phyloP scores from a whole-genome alignment of 139 green algal species.

The Micractinium sp. region DNA sequence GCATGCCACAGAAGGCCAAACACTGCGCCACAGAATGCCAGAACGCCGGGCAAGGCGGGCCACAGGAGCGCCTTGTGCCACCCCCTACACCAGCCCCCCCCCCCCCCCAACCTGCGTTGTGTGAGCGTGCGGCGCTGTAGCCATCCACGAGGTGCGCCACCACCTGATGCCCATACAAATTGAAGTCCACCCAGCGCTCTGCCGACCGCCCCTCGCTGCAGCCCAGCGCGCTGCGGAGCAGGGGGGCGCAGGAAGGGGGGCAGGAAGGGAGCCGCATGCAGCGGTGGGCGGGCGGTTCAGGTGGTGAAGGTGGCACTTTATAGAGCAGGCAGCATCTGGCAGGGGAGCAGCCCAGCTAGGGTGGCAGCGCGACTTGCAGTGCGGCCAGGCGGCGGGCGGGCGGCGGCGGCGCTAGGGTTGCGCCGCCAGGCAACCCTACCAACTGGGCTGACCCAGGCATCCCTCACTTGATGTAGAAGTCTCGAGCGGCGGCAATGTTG shows the following conservation, averaged over 20 bases:
- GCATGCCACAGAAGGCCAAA: background rate
- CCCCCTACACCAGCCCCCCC: background rate
- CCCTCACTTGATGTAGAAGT: slow-evolving; percentile 76
- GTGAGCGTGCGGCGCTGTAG: slow-evolving; percentile 60
- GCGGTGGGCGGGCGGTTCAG: background rate
- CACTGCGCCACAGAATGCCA: background rate
- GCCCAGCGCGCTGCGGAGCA: slow-evolving; percentile 57
- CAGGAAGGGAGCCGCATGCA: background rate
- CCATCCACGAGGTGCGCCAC: slow-evolving; percentile 76
- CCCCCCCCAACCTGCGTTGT: slow-evolving; percentile 12
- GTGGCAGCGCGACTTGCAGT: no score
- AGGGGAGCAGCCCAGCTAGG: no score
- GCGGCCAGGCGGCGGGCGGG: no score
- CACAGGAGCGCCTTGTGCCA: background rate
- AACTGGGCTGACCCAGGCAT: no score
- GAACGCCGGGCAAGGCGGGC: background rate
- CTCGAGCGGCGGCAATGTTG: slow-evolving; percentile 61
- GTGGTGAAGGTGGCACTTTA: background rate
- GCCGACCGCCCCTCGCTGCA: slow-evolving; percentile 69
- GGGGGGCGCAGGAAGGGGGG: background rate
- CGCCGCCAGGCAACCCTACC: background rate
- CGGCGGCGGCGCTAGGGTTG: background rate
- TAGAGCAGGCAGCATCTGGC: no score
- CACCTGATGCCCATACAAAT: slow-evolving; percentile 80
- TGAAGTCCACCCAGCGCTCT: slow-evolving; percentile 69